Evolutionary conservation across 2,329 filamentous ascomycete genomes (phyloP).

Genomic region (Cercospora sp.): DNA sequence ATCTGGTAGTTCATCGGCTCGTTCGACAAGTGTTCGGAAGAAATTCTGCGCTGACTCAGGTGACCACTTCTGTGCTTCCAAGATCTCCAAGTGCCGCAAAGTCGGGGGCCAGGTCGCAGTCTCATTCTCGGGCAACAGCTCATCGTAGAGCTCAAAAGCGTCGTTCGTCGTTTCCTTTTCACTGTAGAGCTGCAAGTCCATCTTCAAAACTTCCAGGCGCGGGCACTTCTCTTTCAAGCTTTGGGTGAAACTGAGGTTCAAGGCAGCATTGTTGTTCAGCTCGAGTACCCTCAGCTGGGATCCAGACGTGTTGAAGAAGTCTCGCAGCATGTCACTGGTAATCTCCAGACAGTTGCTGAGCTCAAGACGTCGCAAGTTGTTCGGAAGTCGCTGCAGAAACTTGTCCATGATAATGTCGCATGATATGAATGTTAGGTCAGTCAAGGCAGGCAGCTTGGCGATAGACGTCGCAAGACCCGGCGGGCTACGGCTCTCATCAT

Average conservation of each 20-base stretch:
- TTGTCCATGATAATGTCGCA: conserved; percentile 69
- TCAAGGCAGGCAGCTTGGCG: conserved; percentile 62
- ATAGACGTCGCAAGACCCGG: conserved; percentile 49
- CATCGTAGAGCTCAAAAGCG: conserved; percentile 71
- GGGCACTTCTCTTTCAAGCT: conserved; percentile 68
- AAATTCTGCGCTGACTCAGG: conserved; percentile 71
- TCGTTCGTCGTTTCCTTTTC: conserved; percentile 67
- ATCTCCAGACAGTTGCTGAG: conserved; percentile 79
- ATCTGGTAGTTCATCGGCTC: conserved; percentile 63
- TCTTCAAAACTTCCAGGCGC: conserved; percentile 65
- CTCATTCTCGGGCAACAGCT: conserved; percentile 62
- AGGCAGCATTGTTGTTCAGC: conserved; percentile 74
- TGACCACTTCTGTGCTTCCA: conserved; percentile 74
- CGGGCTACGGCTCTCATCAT: conserved; percentile 4
- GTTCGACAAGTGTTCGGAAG: conserved; percentile 74
- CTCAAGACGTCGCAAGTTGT: conserved; percentile 64
- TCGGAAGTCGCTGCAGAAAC: conserved; percentile 69
- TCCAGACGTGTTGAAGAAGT: conserved; percentile 69
- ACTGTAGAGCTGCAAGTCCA: conserved; percentile 79
- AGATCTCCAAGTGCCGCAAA: conserved; percentile 70
- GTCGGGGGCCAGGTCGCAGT: conserved; percentile 75
- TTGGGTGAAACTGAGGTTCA: conserved; percentile 73
- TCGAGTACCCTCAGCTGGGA: conserved; percentile 64
- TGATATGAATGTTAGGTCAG: conserved; percentile 70
- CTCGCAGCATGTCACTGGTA: conserved; percentile 63